Evolutionary conservation across 345 rosid species (phyloP).

Genomic region (Sisymbrium altissimum): DNA sequence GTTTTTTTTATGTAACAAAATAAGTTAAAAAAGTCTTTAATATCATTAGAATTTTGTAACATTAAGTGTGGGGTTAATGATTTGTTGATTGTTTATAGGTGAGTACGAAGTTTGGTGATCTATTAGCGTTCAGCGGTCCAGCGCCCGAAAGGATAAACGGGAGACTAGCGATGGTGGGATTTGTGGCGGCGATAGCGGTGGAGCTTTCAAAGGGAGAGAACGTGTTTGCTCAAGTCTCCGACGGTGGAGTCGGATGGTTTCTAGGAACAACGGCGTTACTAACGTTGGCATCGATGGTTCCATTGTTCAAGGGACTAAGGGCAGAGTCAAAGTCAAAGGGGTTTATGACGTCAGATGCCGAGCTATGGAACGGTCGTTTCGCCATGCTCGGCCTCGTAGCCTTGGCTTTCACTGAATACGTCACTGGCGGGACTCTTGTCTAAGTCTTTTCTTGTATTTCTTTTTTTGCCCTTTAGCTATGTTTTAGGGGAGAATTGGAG

Average conservation of each 20-base stretch:
- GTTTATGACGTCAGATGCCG: constrained; percentile 75
- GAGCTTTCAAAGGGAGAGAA: constrained; percentile 67
- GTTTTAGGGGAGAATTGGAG: neutral
- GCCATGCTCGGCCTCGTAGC: constrained; percentile 84
- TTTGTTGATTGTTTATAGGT: constrained; percentile 22
- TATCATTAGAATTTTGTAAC: too few species aligned
- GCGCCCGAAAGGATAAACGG: constrained; percentile 94
- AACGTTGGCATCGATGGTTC: constrained; percentile 62
- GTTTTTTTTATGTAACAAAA: too few species aligned
- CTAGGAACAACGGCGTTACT: constrained; percentile 47
- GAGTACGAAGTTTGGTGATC: constrained; percentile 54
- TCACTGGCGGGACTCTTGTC: constrained; percentile 53
- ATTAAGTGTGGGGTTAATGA: neutral
- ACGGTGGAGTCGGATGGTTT: constrained; percentile 63
- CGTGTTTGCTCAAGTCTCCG: constrained; percentile 52
- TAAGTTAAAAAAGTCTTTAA: too few species aligned
- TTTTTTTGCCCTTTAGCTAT: neutral
- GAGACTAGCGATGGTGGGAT: constrained; percentile 76
- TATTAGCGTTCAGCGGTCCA: constrained; percentile 72
- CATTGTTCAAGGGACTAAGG: constrained; percentile 51
- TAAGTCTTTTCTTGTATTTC: constrained; percentile 5
- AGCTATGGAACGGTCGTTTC: constrained; percentile 78
- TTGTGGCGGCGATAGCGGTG: constrained; percentile 61
- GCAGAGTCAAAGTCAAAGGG: constrained; percentile 52
- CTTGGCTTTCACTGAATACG: constrained; percentile 66